Evolutionary conservation across 2,329 filamentous ascomycete genomes (phyloP), one percentile per base, ranked within the genome.

Genomic region (Colletotrichum agaves): DNA sequence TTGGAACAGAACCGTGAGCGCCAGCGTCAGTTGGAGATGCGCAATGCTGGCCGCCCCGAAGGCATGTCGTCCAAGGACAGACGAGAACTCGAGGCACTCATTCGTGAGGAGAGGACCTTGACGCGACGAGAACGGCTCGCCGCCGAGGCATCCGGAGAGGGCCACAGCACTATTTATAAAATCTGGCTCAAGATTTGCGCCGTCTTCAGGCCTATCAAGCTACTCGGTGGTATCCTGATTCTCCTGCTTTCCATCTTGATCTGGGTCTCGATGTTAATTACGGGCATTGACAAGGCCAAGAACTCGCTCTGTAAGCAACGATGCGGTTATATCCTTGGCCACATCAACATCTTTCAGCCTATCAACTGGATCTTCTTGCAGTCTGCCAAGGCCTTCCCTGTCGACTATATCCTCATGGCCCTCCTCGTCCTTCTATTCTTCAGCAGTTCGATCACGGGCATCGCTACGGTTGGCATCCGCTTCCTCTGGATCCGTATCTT

Each of bases 401-500:
- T 97, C 70, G 96, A 99, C 82, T 98, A 98, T 77, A 82, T 96
- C 35, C 85, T 99, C 59, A 97, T 97, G 85, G 88, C 93, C 1
- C 81, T 97, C 1, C 82, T 99, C 8, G 88, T 97, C 0, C 82
- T 98, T 1, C 88, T 98, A 73, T 90, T 99, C 78, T 98, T 99
- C 81, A 90, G 88, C 80, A 91, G 93, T 74, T 94, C 94, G 10
- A 90, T 99, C 58, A 88, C 93, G 1, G 96, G 96, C 15, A 89
- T 98, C 60, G 92, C 94, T 3, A 88, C 89, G 1, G 88, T 98
- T 65, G 96, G 96, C 50, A 97, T 99, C 74, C 92, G 96, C 71
- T 97, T 99, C 85, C 87, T 99, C 59, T 99, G 96, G 96, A 85
- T 99, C 73, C 91, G 88, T 66, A 89, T 99, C 74, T 98, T 98